A percentile compares a stretch with the other conserved stretches of the same genome.
phyloP scores from a whole-genome alignment of 345 rosid genomes.

The Diplotaxis tenuifolia region DNA sequence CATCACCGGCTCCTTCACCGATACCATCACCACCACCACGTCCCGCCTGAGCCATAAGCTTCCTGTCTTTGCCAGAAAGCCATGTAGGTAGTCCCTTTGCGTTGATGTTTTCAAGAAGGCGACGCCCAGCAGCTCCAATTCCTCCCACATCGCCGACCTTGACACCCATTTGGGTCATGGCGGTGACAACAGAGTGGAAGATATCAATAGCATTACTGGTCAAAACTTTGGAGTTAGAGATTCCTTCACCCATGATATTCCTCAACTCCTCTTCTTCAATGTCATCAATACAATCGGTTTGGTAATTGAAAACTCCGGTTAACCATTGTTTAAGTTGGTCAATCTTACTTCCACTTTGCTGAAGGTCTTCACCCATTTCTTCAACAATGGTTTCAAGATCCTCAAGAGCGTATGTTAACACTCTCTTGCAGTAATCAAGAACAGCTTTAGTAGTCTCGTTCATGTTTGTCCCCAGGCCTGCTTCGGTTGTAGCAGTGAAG shows the following conservation, averaged over 20 bases:
- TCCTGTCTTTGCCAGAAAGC: constrained; percentile 55
- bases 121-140: constrained; percentile 33
- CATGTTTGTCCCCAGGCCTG: constrained; percentile 12
- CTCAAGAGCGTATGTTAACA: constrained; percentile 36
- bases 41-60: constrained; percentile 46
- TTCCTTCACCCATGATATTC: constrained; percentile 36
- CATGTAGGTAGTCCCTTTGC: constrained; percentile 51
- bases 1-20: constrained; percentile 29
- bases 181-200: constrained; percentile 35
- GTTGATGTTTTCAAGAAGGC: constrained; percentile 35
- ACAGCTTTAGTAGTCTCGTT: constrained; percentile 28
- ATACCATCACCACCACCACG: constrained; percentile 27
- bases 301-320: constrained; percentile 40
- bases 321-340: constrained; percentile 41
- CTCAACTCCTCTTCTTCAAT: constrained; percentile 28
- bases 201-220: constrained; percentile 58
- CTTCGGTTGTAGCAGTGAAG: constrained; percentile 40
- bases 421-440: constrained; percentile 40
- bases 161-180: constrained; percentile 30
- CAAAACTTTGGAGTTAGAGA: constrained; percentile 37
- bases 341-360: constrained; percentile 30
- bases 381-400: constrained; percentile 40
- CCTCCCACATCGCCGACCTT: constrained; percentile 16
- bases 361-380: constrained; percentile 40
- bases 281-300: constrained; percentile 38